Evolutionary conservation across 2,329 filamentous ascomycete species (phyloP).

Genomic region (Graphilbum sp.): DNA sequence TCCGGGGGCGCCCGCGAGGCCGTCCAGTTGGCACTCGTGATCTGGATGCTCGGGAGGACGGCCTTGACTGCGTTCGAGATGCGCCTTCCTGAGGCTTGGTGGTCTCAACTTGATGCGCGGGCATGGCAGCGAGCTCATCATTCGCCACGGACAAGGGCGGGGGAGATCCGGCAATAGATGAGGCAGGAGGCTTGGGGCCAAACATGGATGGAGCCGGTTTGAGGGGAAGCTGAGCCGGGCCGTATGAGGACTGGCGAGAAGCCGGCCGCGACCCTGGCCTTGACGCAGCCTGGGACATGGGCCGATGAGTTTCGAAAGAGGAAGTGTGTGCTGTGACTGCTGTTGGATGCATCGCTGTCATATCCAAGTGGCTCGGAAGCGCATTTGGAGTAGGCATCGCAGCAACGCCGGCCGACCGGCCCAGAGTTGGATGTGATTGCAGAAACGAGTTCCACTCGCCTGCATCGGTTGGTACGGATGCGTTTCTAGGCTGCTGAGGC

Average conservation of each 20-base stretch:
- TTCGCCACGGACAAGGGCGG: constrained; percentile 1
- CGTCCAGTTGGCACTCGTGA: constrained; percentile 33
- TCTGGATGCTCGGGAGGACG: constrained; percentile 39
- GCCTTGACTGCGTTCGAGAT: constrained; percentile 33
- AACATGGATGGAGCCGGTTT: background rate
- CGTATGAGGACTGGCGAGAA: constrained; percentile 7
- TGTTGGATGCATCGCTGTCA: background rate
- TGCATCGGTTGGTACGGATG: constrained; percentile 39
- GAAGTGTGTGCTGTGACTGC: background rate
- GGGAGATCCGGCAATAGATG: background rate
- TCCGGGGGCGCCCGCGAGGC: constrained; percentile 38
- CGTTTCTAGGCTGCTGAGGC: constrained; percentile 15
- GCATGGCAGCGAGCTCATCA: background rate
- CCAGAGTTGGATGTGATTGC: constrained; percentile 46
- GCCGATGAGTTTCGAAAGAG: constrained; percentile 1
- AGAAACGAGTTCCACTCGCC: constrained; percentile 67
- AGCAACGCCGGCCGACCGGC: constrained; percentile 20
- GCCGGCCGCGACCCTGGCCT: constrained; percentile 6
- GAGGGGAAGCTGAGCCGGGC: constrained; percentile 1
- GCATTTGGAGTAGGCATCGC: constrained; percentile 17
- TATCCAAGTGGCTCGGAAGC: background rate
- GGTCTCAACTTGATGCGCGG: background rate
- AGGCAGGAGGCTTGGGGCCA: background rate
- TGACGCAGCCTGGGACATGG: constrained; percentile 1
- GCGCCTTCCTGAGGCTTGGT: constrained; percentile 12